Conservation (phyloP, 768 basidiomycete genomes). For the Russula foetens region DNA sequence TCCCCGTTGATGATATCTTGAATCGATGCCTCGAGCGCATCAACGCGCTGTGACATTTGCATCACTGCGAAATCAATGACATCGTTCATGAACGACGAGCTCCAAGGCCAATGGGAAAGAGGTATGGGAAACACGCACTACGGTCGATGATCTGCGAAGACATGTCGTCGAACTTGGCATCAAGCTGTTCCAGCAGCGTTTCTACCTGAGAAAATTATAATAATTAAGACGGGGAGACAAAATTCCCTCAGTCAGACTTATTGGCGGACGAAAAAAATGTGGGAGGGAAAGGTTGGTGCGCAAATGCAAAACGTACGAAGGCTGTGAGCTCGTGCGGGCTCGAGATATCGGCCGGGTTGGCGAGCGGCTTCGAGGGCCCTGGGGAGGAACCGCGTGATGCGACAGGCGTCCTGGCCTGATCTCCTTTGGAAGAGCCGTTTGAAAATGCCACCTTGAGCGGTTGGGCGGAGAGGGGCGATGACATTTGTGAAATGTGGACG, state of each 20-base stretch:
- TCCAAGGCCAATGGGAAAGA: background rate
- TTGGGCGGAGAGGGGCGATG: conserved; percentile 12
- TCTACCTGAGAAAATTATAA: conserved; percentile 55
- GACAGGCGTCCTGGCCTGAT: conserved; percentile 9
- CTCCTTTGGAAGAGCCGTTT: conserved; percentile 12
- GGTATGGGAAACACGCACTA: conserved; percentile 52
- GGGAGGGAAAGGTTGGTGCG: background rate
- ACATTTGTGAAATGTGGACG: background rate
- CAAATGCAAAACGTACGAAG: conserved; percentile 68
- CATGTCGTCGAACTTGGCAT: conserved; percentile 89
- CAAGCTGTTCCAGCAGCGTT: conserved; percentile 79
- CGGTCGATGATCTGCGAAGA: conserved; percentile 80
- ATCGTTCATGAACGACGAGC: background rate
- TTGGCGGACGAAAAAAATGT: background rate
- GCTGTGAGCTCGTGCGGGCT: conserved; percentile 93
- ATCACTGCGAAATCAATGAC: conserved; percentile 50
- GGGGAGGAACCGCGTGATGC: conserved; percentile 5
- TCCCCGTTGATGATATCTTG: conserved; percentile 88
- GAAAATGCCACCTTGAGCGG: conserved; percentile 16
- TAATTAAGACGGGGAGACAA: background rate
- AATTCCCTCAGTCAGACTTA: background rate
- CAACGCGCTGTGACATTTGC: conserved; percentile 89
- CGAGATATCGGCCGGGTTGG: conserved; percentile 56
- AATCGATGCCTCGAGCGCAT: conserved; percentile 81
- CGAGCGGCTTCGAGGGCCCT: conserved; percentile 7